Base-by-base conservation (phyloP, 2,329 filamentous ascomycete species). In the Sordariomycetes sp. region DNA sequence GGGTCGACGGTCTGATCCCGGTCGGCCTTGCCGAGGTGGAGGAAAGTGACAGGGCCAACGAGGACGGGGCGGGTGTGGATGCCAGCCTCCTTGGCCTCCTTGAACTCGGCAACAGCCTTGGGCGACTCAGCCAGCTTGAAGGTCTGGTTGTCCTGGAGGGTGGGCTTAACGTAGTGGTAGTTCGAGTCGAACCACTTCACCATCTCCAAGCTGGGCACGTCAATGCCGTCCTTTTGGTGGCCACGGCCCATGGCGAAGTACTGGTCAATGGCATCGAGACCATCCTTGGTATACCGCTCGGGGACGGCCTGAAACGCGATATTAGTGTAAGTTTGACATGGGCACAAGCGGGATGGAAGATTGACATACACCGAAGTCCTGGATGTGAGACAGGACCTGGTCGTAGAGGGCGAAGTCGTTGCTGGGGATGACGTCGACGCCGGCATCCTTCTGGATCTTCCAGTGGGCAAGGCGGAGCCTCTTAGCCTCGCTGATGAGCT, bases 151-250 rank as follows among this genome's bases (percentile, higher is more conserved):
- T 96, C 86, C 77, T 96, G 90, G 65, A 99, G 84, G 62, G 94
- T 96, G 63, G 94, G 94, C 86, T 97, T 97, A 78, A 97, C 94
- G 76, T 99, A 99, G 84, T 97, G 94, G 86, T 99, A 99, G 87
- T 99, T 99, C 64, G 90, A 96, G 82, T 99, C 94, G 72, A 99
- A 99, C 94, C 94, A 99, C 83, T 99, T 99, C 68, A 99, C 94
- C 94, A 99, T 99, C 83, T 99, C 94, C 76, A 96, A 79, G 69
- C 81, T 83, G 66, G 92, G 90, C 64, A 97, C 94, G 75, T 99
- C 94, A 66, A 97, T 81, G 74, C 89, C 84, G 70, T 85, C 84
- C 85, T 90, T 95, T 79, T 99, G 94, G 78, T 95, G 91, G 71
- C 94, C 94, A 86, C 94, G 89, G 70, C 94, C 94, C 90, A 99